Evolutionary conservation across 2,329 filamentous ascomycete species (phyloP).

Genomic region (Stachybotrys elegans): DNA sequence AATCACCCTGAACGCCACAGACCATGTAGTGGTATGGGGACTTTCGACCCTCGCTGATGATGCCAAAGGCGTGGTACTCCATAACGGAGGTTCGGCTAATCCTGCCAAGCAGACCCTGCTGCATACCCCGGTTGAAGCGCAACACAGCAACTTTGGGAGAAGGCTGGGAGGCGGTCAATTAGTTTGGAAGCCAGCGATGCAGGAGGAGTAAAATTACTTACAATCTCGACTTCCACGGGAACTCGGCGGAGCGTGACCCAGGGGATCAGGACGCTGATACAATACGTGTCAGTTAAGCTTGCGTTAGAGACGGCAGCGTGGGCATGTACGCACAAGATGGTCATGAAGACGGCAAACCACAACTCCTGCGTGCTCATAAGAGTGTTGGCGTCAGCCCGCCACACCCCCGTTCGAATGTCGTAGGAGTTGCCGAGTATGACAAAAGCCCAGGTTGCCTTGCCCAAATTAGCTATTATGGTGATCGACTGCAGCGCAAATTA

Average conservation of each 20-base stretch:
- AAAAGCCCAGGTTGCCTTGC: conserved; percentile 30
- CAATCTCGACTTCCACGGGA: conserved; percentile 32
- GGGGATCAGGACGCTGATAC: conserved; percentile 29
- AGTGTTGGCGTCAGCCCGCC: conserved; percentile 25
- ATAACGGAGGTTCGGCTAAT: conserved; percentile 36
- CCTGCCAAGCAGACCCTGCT: conserved; percentile 34
- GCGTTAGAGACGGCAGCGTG: not conserved
- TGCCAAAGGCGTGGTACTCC: conserved; percentile 38
- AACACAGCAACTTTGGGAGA: conserved; percentile 35
- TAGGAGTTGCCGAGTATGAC: conserved; percentile 32
- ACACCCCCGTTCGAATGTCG: conserved; percentile 27
- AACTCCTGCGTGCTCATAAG: conserved; percentile 31
- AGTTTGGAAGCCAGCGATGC: not conserved
- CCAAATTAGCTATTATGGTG: not conserved
- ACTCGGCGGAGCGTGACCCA: conserved; percentile 34
- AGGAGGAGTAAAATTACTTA: conserved; percentile 12
- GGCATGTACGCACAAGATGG: conserved; percentile 25
- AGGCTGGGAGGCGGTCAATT: conserved; percentile 17
- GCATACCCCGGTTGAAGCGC: conserved; percentile 33
- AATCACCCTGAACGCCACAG: conserved; percentile 36
- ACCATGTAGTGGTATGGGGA: conserved; percentile 34
- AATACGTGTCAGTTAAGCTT: conserved; percentile 10
- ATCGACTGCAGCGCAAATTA: not conserved
- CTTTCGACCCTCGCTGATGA: conserved; percentile 33
- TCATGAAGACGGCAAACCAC: conserved; percentile 37